Base-by-base conservation (phyloP, 805 yeast species). In the Diddensiella caesifluorescens region DNA sequence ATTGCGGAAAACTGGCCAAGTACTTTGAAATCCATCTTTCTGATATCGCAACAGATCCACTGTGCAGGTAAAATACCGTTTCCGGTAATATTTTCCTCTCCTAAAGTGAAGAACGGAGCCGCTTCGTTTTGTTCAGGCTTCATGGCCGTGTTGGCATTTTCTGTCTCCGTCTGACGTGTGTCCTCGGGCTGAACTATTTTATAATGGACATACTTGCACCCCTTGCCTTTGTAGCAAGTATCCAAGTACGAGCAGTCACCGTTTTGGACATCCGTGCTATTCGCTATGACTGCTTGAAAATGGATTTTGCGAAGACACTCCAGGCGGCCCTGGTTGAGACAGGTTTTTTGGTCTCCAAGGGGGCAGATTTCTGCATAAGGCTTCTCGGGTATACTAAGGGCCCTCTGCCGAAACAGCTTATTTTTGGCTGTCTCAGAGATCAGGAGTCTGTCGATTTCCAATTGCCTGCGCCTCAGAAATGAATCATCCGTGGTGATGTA, bases 231-330 rank as follows among this genome's bases (percentile, higher is more conserved):
- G 64, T 85, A 96, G 57, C 97, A 89, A 0, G 97, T 88, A 57
- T 89, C 97, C 45, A 89, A 69, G 57, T 89, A 89, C 6, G 96
- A 88, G 59, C 97, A 89, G 61, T 89, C 97, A 1, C 96, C 97
- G 5, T 86, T 59, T 13, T 70, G 63, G 2, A 64, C 41, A 53
- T 90, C 97, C 0, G 96, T 87, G 43, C 75, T 79, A 12, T 59
- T 42, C 27, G 50, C 44, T 6, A 57, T 32, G 7, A 59, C 45
- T 2, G 62, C 60, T 46, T 61, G 62, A 21, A 68, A 55, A 46
- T 69, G 60, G 38, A 62, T 49, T 48, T 64, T 52, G 34, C 38
- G 28, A 10, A 41, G 30, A 34, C 57, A 52, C 19, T 45, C 48
- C 15, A 38, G 32, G 9, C 44, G 32, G n/a, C 54, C 52, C 15